Evolutionary conservation across 108 stramenopile genomes (phyloP).

Genomic region (Cyclotella atomus): DNA sequence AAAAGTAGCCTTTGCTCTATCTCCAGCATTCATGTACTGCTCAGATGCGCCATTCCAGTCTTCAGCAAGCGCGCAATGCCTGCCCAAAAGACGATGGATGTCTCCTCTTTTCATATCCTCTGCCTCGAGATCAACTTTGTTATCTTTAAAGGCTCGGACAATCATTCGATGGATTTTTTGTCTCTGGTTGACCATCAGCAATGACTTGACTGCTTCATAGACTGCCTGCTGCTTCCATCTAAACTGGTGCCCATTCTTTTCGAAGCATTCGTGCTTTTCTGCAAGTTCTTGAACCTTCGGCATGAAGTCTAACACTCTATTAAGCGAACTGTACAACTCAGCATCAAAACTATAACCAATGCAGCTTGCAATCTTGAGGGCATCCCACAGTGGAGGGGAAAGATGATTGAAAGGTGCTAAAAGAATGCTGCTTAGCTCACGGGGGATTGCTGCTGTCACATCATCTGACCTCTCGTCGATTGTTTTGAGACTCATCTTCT

Average conservation of each 20-base stretch:
- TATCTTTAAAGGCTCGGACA: constrained; percentile 39
- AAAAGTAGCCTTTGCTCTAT: constrained; percentile 47
- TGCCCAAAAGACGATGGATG: constrained; percentile 46
- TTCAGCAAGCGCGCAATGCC: constrained; percentile 52
- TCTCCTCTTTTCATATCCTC: constrained; percentile 41
- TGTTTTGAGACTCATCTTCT: constrained; percentile 47
- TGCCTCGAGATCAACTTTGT: constrained; percentile 28
- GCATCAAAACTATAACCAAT: constrained; percentile 58
- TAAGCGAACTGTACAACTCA: constrained; percentile 44
- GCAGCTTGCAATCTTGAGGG: constrained; percentile 58
- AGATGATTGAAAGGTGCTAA: constrained; percentile 51
- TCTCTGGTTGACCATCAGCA: constrained; percentile 54
- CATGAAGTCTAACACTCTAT: constrained; percentile 38
- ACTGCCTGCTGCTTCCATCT: constrained; percentile 61
- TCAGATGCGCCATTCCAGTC: constrained; percentile 50
- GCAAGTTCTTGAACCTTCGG: constrained; percentile 46
- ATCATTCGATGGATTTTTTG: constrained; percentile 59
- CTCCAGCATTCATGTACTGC: constrained; percentile 48
- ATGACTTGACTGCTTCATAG: constrained; percentile 57
- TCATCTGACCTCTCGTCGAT: constrained; percentile 48
- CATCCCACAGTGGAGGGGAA: constrained; percentile 52
- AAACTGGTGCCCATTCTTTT: constrained; percentile 34
- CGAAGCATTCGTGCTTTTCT: constrained; percentile 43
- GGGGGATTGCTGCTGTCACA: constrained; percentile 48
- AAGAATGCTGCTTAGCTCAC: constrained; percentile 54